Percentiles rank a stretch among this genome's conserved stretches.
These are phyloP conservation scores for Mycena kentingensis DNA, from an alignment of 768 basidiomycete species.

Conservation along the genomic window DNA sequence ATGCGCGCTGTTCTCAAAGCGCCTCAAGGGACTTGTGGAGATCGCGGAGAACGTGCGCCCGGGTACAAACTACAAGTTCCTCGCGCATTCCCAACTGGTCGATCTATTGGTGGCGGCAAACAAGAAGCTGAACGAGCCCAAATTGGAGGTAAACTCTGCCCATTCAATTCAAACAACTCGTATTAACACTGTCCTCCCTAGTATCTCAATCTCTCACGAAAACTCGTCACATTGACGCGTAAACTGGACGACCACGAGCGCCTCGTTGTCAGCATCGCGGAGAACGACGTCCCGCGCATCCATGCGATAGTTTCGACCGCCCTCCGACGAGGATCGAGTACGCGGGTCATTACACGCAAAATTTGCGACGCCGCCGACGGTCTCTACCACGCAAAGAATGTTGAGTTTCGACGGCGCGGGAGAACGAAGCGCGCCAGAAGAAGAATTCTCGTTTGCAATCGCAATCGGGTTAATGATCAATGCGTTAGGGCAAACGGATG, in stretches of 20 bases:
- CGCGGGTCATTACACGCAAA: background rate
- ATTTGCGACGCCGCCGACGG: constrained; percentile 11
- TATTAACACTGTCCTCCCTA: background rate
- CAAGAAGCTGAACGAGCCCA: background rate
- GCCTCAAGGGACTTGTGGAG: background rate
- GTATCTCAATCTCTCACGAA: constrained; percentile 1
- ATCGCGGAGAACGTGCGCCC: background rate
- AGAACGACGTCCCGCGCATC: constrained; percentile 7
- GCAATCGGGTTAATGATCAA: too few relatives aligned
- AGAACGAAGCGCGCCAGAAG: background rate
- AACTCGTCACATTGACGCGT: background rate
- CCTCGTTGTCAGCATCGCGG: constrained; percentile 8
- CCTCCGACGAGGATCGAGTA: constrained; percentile 9
- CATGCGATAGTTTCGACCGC: constrained; percentile 2
- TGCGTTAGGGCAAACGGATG: too few relatives aligned
- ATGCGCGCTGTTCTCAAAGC: background rate
- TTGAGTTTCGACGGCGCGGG: background rate
- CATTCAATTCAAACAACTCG: background rate
- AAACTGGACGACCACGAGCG: constrained; percentile 2
- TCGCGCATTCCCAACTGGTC: background rate
- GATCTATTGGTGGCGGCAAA: background rate
- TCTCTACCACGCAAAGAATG: background rate
- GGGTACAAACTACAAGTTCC: constrained; percentile 4
- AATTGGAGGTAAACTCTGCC: background rate
- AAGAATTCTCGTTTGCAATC: too few relatives aligned